Evolutionary conservation across 768 basidiomycete species (phyloP).

Genomic region (Agrocybe chaxingu): DNA sequence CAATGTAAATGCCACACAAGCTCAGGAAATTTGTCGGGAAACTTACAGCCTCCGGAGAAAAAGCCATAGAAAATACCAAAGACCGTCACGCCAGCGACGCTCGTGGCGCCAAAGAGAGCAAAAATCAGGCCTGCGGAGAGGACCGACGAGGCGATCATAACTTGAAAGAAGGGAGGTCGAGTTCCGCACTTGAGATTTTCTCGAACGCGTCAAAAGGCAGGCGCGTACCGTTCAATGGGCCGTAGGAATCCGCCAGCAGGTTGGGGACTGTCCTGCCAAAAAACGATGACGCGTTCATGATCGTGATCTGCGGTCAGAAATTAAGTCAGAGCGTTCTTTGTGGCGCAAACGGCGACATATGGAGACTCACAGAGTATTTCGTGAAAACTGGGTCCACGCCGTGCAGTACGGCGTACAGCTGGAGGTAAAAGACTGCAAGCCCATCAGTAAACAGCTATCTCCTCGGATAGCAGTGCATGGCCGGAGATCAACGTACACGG

Average conservation of each 20-base stretch:
- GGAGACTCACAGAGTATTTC: conserved; percentile 37
- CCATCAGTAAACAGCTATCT: not conserved
- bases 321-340: not conserved
- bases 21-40: not conserved
- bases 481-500: conserved; percentile 35
- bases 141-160: conserved; percentile 38
- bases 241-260: conserved; percentile 45
- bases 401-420: conserved; percentile 41
- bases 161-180: conserved; percentile 19
- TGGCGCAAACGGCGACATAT: not conserved
- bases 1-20: not conserved
- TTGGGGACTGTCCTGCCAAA: conserved; percentile 60
- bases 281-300: conserved; percentile 52
- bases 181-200: not conserved
- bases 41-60: not conserved
- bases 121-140: conserved; percentile 44
- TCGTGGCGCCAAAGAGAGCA: conserved; percentile 47
- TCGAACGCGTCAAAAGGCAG: not conserved
- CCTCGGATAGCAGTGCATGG: not conserved
- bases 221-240: conserved; percentile 45
- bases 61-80: conserved; percentile 53
- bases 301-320: conserved; percentile 36
- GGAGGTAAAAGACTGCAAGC: conserved; percentile 46
- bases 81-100: conserved; percentile 34
- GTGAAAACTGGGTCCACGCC: conserved; percentile 34